These are phyloP conservation scores for Dendrobium officinale DNA, from an alignment of 106 monocot species.

Conservation along the genomic window DNA sequence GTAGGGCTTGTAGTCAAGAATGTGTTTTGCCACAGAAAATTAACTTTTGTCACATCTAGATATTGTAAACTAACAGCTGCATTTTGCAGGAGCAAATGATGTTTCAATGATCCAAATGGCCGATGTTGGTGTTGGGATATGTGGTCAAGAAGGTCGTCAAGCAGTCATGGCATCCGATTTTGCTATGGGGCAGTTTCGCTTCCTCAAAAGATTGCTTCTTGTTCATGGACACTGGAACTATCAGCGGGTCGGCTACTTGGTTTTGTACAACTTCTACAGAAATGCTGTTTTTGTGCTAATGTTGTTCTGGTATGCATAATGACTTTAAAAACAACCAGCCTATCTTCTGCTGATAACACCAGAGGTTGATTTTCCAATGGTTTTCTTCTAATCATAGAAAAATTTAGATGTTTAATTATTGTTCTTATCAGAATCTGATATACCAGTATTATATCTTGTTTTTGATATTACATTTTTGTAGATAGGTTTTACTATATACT, in stretches of 20 bases:
- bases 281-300: constrained; percentile 96
- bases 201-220: constrained; percentile 92
- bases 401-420: background rate
- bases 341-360: background rate
- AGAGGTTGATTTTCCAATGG: background rate
- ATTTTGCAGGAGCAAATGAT: constrained; percentile 83
- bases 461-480: background rate
- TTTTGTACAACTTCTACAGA: constrained; percentile 91
- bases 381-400: background rate
- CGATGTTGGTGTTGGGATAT: constrained; percentile 93
- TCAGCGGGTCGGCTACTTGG: constrained; percentile 86
- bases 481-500: background rate
- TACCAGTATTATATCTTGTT: background rate
- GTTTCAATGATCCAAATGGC: constrained; percentile 99
- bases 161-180: constrained; percentile 99
- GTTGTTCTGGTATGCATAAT: constrained; percentile 76
- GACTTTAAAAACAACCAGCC: background rate
- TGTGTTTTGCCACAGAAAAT: background rate
- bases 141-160: constrained; percentile 97
- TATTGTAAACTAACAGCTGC: background rate
- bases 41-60: background rate
- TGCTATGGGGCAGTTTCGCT: constrained; percentile 97
- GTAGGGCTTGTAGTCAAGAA: background rate
- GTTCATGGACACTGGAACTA: constrained; percentile 99
- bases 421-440: background rate